These are phyloP conservation scores for Lasiosphaeria miniovina DNA, from an alignment of 495 filamentous ascomycete genomes.

Conservation along the genomic window DNA sequence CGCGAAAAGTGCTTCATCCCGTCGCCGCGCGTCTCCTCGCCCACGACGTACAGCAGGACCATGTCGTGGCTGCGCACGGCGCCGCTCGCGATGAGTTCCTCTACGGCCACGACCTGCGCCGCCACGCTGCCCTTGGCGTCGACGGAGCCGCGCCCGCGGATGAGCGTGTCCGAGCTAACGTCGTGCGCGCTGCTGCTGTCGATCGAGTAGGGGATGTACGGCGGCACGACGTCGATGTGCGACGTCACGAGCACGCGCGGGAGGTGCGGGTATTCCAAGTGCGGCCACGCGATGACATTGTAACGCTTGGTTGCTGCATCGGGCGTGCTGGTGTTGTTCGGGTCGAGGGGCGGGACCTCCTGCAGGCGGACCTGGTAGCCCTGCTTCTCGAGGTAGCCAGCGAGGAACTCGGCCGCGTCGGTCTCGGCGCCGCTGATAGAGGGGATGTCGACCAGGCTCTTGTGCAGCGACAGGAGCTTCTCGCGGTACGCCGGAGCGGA, in stretches of 20 bases:
- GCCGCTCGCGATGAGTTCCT: constrained; percentile 52
- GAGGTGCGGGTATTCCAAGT: constrained; percentile 30
- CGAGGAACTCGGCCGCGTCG: constrained; percentile 64
- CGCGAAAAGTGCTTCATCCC: constrained; percentile 74
- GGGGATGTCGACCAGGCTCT: constrained; percentile 67
- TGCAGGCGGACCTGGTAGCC: constrained; percentile 58
- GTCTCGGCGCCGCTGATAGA: constrained; percentile 76
- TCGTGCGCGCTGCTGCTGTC: constrained; percentile 42
- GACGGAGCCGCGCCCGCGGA: constrained; percentile 75
- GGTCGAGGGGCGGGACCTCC: constrained; percentile 53
- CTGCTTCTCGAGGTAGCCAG: constrained; percentile 54
- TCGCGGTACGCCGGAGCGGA: constrained; percentile 36
- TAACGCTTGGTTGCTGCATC: constrained; percentile 45
- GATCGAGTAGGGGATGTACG: constrained; percentile 65
- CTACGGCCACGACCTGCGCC: constrained; percentile 65
- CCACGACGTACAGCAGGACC: constrained; percentile 83
- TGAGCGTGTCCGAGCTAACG: constrained; percentile 16
- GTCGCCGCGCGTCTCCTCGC: constrained; percentile 76
- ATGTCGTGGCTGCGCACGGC: constrained; percentile 45
- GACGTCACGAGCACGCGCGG: constrained; percentile 70
- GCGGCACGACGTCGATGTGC: constrained; percentile 70
- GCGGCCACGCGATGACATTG: constrained; percentile 79
- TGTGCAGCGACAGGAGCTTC: constrained; percentile 71
- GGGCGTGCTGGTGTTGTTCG: not conserved
- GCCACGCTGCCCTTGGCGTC: constrained; percentile 91